Percentiles rank a stretch among this genome's conserved stretches.
These are phyloP conservation scores for Starmerella etchellsii DNA, from an alignment of 805 yeast species.

Conservation along the genomic window DNA sequence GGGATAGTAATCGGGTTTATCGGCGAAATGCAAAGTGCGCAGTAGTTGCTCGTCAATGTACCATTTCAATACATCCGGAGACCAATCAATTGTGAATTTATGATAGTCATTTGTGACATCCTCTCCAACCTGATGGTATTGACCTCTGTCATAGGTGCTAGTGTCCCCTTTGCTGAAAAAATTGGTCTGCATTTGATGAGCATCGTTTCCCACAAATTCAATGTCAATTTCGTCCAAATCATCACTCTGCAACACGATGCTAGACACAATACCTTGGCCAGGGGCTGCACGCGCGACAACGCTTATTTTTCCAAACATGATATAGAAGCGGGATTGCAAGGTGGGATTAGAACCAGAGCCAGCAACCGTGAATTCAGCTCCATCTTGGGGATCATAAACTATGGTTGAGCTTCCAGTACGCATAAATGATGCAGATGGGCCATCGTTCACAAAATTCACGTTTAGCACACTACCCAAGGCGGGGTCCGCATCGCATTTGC, in stretches of 20 bases:
- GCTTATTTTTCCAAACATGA: slow-evolving; percentile 81
- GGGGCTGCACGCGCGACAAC: slow-evolving; percentile 57
- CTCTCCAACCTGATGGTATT: slow-evolving; percentile 41
- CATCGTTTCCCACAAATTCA: slow-evolving; percentile 79
- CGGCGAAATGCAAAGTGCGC: slow-evolving; percentile 46
- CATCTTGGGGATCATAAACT: slow-evolving; percentile 38
- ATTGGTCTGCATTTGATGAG: slow-evolving; percentile 53
- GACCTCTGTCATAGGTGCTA: slow-evolving; percentile 68
- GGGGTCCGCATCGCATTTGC: slow-evolving; percentile 36
- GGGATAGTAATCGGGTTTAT: slow-evolving; percentile 54
- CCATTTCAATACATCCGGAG: slow-evolving; percentile 52
- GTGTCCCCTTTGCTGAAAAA: slow-evolving; percentile 73
- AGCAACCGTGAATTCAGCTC: slow-evolving; percentile 48
- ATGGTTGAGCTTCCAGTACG: slow-evolving; percentile 18
- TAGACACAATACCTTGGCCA: slow-evolving; percentile 70
- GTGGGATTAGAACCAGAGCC: slow-evolving; percentile 60
- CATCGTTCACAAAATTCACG: slow-evolving; percentile 36
- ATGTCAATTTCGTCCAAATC: slow-evolving; percentile 82
- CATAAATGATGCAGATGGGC: slow-evolving; percentile 24
- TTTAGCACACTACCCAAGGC: slow-evolving; percentile 50
- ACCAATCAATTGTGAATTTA: slow-evolving; percentile 81
- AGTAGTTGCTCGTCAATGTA: slow-evolving; percentile 55
- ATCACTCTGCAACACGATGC: slow-evolving; percentile 69
- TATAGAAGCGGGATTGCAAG: slow-evolving; percentile 37
- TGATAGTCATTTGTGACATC: slow-evolving; percentile 50